phyloP scores from a whole-genome alignment of 805 yeast species.

The Metschnikowia corniflorae region DNA sequence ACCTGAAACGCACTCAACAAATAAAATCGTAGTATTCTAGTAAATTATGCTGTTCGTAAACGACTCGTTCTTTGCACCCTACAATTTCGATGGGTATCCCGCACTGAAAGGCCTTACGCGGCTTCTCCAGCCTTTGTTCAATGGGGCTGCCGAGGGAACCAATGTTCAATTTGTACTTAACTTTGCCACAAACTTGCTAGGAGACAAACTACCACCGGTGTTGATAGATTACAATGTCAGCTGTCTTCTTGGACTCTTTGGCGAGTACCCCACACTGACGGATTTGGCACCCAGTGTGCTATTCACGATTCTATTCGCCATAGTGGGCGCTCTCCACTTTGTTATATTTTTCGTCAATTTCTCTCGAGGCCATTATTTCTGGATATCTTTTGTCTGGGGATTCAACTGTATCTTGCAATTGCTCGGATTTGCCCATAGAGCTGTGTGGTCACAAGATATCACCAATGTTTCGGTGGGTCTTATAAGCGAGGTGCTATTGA shows the following conservation, averaged over 20 bases:
- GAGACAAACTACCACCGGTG: slow-evolving; percentile 11
- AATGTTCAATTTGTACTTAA: slow-evolving; percentile 11
- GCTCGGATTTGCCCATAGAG: slow-evolving; percentile 17
- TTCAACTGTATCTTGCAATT: slow-evolving; percentile 14
- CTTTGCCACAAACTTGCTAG: slow-evolving; percentile 11
- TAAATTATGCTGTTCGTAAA: too few relatives aligned
- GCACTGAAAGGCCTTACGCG: slow-evolving; percentile 16
- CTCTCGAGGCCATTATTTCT: slow-evolving; percentile 22
- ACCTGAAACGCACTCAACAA: too few relatives aligned
- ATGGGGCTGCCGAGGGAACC: slow-evolving; percentile 16
- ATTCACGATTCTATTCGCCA: slow-evolving; percentile 17
- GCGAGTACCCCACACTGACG: slow-evolving; percentile 16
- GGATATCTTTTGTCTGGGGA: slow-evolving; percentile 19
- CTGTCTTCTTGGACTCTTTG: slow-evolving; percentile 18
- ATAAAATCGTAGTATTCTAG: too few relatives aligned
- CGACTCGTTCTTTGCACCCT: slow-evolving; percentile 12
- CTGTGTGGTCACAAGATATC: slow-evolving; percentile 18
- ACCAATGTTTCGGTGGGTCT: slow-evolving; percentile 17
- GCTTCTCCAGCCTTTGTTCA: slow-evolving; percentile 12
- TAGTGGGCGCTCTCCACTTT: slow-evolving; percentile 16
- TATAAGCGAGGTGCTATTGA: slow-evolving; percentile 16
- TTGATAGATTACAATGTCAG: slow-evolving; percentile 14
- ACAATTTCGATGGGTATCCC: slow-evolving; percentile 17
- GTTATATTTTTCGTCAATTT: slow-evolving; percentile 16
- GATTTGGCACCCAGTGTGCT: slow-evolving; percentile 20